phyloP scores from a whole-genome alignment of 108 stramenopile genomes.

The Hondaea fermentalgiana region DNA sequence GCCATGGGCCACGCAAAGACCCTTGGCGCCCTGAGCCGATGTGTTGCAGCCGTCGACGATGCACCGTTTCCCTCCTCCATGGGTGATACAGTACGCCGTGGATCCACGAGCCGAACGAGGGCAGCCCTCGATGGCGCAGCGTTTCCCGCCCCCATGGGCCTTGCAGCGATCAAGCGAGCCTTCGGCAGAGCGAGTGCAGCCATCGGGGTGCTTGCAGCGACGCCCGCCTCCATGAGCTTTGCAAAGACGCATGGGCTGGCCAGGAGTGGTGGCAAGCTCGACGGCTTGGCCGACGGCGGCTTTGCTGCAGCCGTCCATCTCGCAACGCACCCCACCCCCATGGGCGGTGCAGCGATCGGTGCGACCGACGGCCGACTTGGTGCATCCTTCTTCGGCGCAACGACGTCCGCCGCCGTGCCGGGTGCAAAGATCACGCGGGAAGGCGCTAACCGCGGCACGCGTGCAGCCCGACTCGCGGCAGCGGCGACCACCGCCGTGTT shows the following conservation, averaged over 20 bases:
- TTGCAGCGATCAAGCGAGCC: constrained; percentile 33
- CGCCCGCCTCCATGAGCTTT: constrained; percentile 52
- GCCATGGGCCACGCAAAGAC: neutral
- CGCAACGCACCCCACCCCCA: constrained; percentile 88
- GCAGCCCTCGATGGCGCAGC: constrained; percentile 67
- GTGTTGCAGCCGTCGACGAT: neutral
- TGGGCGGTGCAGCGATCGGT: constrained; percentile 85
- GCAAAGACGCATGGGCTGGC: neutral
- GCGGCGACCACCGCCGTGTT: constrained; percentile 88
- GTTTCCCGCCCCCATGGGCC: constrained; percentile 14
- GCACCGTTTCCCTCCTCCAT: constrained; percentile 90
- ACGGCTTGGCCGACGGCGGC: constrained; percentile 50
- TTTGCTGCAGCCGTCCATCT: constrained; percentile 76
- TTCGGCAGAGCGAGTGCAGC: constrained; percentile 72
- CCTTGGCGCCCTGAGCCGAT: neutral
- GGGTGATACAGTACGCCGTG: constrained; percentile 80
- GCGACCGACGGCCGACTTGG: constrained; percentile 91
- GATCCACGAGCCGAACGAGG: constrained; percentile 69
- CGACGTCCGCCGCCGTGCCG: constrained; percentile 90
- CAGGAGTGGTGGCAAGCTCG: neutral
- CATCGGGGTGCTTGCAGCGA: constrained; percentile 62
- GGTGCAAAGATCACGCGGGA: constrained; percentile 54
- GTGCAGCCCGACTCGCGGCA: constrained; percentile 38
- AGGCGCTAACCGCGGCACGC: neutral
- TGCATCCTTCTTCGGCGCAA: constrained; percentile 74